Base-by-base conservation (phyloP, 768 basidiomycete genomes). In the Holtermanniella nyarrowii region DNA sequence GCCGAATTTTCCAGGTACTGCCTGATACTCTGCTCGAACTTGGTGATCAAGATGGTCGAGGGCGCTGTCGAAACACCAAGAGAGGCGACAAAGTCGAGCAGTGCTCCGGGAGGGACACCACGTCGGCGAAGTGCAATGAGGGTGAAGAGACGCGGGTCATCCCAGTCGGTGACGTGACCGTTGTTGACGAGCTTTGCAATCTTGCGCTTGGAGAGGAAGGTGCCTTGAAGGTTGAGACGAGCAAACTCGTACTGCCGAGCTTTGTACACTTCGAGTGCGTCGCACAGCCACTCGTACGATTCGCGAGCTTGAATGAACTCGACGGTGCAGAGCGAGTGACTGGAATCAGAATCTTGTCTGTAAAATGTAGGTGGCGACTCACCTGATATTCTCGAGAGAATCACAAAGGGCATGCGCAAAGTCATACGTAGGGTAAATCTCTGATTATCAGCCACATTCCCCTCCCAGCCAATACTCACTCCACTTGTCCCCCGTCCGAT, bases 351-450 rank as follows among this genome's bases (percentile, higher is more conserved):
- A 7, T 44, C 7, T 44, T 20, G 23, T 16, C 24, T 26, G 14
- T 10, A 5, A 23, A 2, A 11, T 25, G 1, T 12, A 44, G 16
- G 18, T 4, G 27, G 27, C 22, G 14, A 81, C 91, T 70, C 65
- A 96, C 95, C 91, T 88, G 57, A 99, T 96, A 70, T 97, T 95
- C 72, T 99, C 95, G 67, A 99, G 85, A 64, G 91, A 96, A 79
- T 99, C 95, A 49, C 88, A 86, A 48, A 99, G 74, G 73, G 95
- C 97, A 75, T 99, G 95, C 0, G 95, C 95, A 70, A 93, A 97
- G 70, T 99, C 95, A 69, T 99, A 99, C 0, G 91, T 96, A 2
- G 93, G 93, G 71, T 99, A 99, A 55, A 99, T 88, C 66, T 71
- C 69, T 71, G 47, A 23, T 5, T 21, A 39, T 54, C 54, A 55